Conservation (phyloP, 495 filamentous ascomycete species). For the Penicillium steckii region DNA sequence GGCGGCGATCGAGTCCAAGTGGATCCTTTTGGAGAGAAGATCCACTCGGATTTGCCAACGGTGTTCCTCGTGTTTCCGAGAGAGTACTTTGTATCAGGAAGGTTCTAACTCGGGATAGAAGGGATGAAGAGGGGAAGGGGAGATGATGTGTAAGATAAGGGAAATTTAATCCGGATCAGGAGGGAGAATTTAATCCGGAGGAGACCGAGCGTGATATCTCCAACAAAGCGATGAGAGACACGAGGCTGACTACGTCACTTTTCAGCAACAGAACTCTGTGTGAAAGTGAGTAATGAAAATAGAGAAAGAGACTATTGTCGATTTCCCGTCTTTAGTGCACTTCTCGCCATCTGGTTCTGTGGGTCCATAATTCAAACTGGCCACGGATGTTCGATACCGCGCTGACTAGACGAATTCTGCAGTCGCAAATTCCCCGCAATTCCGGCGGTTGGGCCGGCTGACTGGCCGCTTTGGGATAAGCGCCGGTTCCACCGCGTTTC, state of each 20-base stretch:
- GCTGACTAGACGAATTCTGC: background rate
- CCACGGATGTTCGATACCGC: background rate
- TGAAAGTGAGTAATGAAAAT: background rate
- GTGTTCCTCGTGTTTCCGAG: background rate
- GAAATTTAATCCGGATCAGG: background rate
- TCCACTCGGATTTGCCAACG: background rate
- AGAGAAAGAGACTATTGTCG: background rate
- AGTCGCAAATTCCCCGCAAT: background rate
- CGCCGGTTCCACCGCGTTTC: background rate
- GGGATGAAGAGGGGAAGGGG: conserved; percentile 1
- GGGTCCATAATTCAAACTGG: background rate
- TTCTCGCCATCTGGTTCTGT: background rate
- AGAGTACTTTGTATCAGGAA: background rate
- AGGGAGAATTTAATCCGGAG: background rate
- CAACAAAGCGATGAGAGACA: background rate
- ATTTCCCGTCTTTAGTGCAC: background rate
- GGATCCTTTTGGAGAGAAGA: conserved; percentile 5
- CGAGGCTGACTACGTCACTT: background rate
- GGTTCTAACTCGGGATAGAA: background rate
- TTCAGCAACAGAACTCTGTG: too few species aligned
- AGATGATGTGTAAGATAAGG: background rate
- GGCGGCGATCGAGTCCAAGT: conserved; percentile 5
- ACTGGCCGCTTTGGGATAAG: background rate
- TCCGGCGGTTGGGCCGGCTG: background rate
- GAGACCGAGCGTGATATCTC: background rate